Evolutionary conservation across 345 rosid species (phyloP).

Genomic region (Litchi chinensis): DNA sequence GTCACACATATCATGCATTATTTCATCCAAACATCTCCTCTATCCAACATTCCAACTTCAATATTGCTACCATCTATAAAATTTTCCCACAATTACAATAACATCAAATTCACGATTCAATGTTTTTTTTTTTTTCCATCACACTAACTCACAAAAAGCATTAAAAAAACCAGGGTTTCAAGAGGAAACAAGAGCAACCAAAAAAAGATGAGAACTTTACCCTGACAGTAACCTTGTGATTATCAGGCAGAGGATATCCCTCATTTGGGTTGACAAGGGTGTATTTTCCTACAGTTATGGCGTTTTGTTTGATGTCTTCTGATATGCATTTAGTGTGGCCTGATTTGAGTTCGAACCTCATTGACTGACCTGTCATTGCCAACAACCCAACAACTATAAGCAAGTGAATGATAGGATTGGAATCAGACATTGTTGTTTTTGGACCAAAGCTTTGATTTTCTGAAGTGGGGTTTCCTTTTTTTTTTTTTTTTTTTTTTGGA

Average conservation of each 20-base stretch:
- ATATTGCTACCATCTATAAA: background rate
- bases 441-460: constrained; percentile 3
- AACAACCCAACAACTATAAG: constrained; percentile 29
- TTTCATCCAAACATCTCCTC: constrained; percentile 1
- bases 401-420: constrained; percentile 7
- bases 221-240: constrained; percentile 59
- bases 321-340: constrained; percentile 71
- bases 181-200: background rate
- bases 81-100: background rate
- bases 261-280: constrained; percentile 56
- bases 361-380: constrained; percentile 38
- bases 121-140: background rate
- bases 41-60: background rate
- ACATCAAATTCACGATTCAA: background rate
- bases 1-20: background rate
- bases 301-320: constrained; percentile 68
- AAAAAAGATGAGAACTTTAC: constrained; percentile 28
- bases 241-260: constrained; percentile 53
- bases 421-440: constrained; percentile 22
- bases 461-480: background rate
- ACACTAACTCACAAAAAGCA: background rate
- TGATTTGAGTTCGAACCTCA: constrained; percentile 68
- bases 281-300: constrained; percentile 72
- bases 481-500: background rate
- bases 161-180: background rate